Evolutionary conservation across 495 filamentous ascomycete species (phyloP), one percentile per base, ranked within the genome.

Genomic region (Daldinia caldariorum): DNA sequence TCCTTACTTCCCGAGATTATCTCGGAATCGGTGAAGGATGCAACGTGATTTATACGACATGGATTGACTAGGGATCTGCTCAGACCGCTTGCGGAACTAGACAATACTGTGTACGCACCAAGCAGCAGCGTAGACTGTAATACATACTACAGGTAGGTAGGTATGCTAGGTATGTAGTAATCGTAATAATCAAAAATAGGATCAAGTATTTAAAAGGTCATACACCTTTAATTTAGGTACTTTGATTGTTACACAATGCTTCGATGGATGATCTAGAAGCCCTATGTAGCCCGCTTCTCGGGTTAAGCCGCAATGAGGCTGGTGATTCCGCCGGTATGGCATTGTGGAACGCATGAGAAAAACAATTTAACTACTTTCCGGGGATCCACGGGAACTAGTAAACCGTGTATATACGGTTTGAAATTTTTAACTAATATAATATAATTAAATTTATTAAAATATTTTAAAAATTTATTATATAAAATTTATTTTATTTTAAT

Each of bases 251-350:
- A 49, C 43, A 59, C 54, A 64, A 68, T 67, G 67, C 61, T 74
- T 74, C 72, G 60, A 74, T 69, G 41, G 38, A 59, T 35, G 38
- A 74, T 71, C 72, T 74, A 71, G 72, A 74, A 74, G 71, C 71
- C 64, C 54, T 20, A n/a, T n/a, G n/a, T n/a, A 59, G 38, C 63
- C 32, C 39, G 16, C 14, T 18, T 38, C 60, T 31, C 32, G 55
- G 45, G 56, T 45, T 31, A 60, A 70, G 67, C 67, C 67, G 64
- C 61, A 50, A 49, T 37, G 61, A 61, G 67, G 67, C 67, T 70
- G 56, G 61, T 60, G n/a, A 47, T 41, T 57, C 67, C 61, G 57
- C 49, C 37, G 18, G 61, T 20, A 51, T 57, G 61, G 67, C 43
- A 69, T 56, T 63, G 59, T 69, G 59, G 67, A 56, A 70, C 61